These are phyloP conservation scores for Lolium rigidum DNA, from an alignment of 176 grass and related monocot species.

Conservation along the genomic window DNA sequence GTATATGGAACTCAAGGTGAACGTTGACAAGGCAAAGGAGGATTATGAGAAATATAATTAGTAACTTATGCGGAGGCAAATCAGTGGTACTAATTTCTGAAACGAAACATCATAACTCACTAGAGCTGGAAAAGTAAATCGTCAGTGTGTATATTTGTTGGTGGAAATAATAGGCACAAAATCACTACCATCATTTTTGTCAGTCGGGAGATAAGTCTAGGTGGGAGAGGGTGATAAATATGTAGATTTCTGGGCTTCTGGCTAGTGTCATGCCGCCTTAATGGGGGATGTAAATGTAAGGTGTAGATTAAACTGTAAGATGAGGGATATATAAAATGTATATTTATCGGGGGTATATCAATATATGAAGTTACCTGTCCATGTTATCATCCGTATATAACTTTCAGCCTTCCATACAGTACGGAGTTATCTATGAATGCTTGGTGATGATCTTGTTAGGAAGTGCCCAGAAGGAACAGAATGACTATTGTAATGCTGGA, in stretches of 20 bases:
- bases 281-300: constrained; percentile 57
- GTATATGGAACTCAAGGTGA: constrained; percentile 54
- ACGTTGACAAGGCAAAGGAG: constrained; percentile 43
- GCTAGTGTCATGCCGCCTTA: constrained; percentile 25
- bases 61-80: constrained; percentile 21
- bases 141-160: constrained; percentile 41
- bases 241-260: constrained; percentile 34
- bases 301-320: constrained; percentile 32
- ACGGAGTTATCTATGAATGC: neutral
- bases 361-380: constrained; percentile 22
- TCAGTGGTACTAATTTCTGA: constrained; percentile 34
- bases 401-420: neutral
- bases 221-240: constrained; percentile 39
- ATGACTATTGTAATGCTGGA: neutral
- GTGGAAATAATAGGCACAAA: constrained; percentile 44
- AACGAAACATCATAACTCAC: constrained; percentile 20
- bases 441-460: neutral
- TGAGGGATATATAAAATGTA: constrained; percentile 39
- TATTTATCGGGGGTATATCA: constrained; percentile 50
- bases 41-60: constrained; percentile 45
- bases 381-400: neutral
- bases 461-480: neutral
- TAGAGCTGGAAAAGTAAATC: constrained; percentile 44
- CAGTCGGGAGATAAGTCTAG: constrained; percentile 43
- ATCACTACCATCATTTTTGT: constrained; percentile 26